Evolutionary conservation across 2,329 filamentous ascomycete species (phyloP).

Genomic region (Coniochaeta sp.): DNA sequence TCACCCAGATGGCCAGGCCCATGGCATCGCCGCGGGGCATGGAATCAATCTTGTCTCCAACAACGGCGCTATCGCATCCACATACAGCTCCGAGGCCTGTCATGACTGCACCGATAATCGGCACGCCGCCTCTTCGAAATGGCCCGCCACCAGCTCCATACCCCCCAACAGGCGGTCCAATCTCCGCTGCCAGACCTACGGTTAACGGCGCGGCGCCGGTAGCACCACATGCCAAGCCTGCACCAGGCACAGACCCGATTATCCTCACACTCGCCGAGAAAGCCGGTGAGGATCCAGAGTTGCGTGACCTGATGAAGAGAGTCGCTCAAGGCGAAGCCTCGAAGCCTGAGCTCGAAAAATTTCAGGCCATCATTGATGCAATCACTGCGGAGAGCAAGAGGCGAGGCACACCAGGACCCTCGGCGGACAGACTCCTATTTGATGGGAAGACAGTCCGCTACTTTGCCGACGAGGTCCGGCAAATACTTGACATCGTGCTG

Average conservation of each 20-base stretch:
- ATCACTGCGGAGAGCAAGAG: slow-evolving; percentile 56
- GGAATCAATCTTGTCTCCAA: slow-evolving; percentile 19
- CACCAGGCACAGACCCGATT: slow-evolving; percentile 57
- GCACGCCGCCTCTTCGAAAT: background rate
- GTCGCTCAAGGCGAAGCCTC: slow-evolving; percentile 71
- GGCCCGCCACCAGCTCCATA: background rate
- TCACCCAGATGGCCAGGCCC: slow-evolving; percentile 7
- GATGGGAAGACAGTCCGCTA: slow-evolving; percentile 51
- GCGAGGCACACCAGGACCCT: slow-evolving; percentile 43
- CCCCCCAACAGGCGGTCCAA: background rate
- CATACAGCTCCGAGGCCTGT: background rate
- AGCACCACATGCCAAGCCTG: slow-evolving; percentile 18
- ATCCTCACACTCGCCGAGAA: slow-evolving; percentile 73
- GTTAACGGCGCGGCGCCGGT: slow-evolving; percentile 15
- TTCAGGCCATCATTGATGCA: slow-evolving; percentile 76
- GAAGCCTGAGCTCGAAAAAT: slow-evolving; percentile 63
- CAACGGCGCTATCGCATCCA: slow-evolving; percentile 6
- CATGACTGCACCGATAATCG: background rate
- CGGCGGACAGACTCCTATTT: slow-evolving; percentile 47
- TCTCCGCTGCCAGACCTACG: slow-evolving; percentile 5
- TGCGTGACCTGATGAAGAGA: slow-evolving; percentile 76
- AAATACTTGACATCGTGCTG: slow-evolving; percentile 53
- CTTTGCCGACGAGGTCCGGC: slow-evolving; percentile 51
- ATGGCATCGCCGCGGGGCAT: slow-evolving; percentile 21
- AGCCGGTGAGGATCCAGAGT: slow-evolving; percentile 63